Conservation (phyloP, 352 stramenopile genomes). For the Pythium coloratum region DNA sequence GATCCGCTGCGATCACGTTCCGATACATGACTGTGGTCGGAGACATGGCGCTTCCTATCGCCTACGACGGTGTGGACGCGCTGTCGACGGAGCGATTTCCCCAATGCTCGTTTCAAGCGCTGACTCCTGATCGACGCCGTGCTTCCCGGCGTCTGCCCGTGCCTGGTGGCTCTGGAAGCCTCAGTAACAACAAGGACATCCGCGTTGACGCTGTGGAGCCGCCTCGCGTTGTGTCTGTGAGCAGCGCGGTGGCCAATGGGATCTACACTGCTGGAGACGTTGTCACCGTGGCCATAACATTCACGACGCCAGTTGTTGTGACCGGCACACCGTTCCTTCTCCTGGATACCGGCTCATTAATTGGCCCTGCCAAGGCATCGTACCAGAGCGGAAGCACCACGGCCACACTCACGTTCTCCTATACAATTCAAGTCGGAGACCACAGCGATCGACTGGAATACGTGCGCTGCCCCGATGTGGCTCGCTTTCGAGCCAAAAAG, state of each 20-base stretch:
- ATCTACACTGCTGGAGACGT: constrained; percentile 63
- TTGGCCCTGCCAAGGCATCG: constrained; percentile 17
- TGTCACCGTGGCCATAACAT: constrained; percentile 42
- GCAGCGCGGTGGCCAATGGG: constrained; percentile 42
- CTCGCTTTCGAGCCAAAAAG: constrained; percentile 25
- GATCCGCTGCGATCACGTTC: constrained; percentile 41
- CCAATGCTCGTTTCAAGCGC: constrained; percentile 29
- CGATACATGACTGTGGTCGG: constrained; percentile 37
- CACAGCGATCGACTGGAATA: constrained; percentile 64
- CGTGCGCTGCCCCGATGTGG: constrained; percentile 37
- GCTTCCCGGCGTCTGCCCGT: constrained; percentile 46
- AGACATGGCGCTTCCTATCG: constrained; percentile 58
- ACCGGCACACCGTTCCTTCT: constrained; percentile 38
- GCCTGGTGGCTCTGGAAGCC: constrained; percentile 40
- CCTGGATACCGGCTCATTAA: constrained; percentile 25
- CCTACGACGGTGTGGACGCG: constrained; percentile 56
- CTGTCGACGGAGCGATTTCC: constrained; percentile 31
- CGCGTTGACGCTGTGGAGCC: constrained; percentile 61
- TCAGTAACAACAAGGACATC: constrained; percentile 69
- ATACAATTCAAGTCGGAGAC: constrained; percentile 53
- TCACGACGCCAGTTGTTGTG: constrained; percentile 56
- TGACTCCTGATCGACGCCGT: constrained; percentile 28
- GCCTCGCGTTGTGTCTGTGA: constrained; percentile 51
- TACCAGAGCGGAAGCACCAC: constrained; percentile 50
- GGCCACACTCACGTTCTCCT: constrained; percentile 48